A percentile compares a stretch with the other conserved stretches of the same genome.
Evolutionary conservation across 2,329 filamentous ascomycete species (phyloP).

Genomic region (Verticillium isaacii): DNA sequence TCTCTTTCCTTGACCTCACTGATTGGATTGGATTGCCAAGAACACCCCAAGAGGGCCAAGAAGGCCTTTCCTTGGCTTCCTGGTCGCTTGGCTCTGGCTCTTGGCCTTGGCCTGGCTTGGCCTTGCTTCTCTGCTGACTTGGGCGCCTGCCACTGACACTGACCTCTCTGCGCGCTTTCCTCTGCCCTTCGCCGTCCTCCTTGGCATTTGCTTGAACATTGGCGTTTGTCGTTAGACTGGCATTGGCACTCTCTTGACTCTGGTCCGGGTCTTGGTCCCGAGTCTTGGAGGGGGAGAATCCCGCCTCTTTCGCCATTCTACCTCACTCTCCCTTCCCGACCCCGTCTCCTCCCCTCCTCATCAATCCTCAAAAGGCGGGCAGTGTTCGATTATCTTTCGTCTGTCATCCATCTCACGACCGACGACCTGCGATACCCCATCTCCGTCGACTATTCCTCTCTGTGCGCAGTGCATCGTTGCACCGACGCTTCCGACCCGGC

Average conservation of each 20-base stretch:
- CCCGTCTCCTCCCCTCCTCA: background rate
- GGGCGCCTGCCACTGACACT: background rate
- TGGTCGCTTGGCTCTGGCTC: background rate
- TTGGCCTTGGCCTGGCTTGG: background rate
- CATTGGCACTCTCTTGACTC: background rate
- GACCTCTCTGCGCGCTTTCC: background rate
- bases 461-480: background rate
- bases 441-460: background rate
- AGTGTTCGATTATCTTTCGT: background rate
- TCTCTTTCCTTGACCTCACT: background rate
- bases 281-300: background rate
- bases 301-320: background rate
- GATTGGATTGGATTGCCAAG: background rate
- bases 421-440: background rate
- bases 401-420: background rate
- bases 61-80: background rate
- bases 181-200: background rate
- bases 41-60: background rate
- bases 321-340: background rate
- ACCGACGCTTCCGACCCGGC: background rate
- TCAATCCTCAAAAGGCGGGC: background rate
- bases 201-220: background rate
- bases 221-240: background rate
- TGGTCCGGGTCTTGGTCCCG: background rate
- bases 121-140: background rate